These are phyloP conservation scores for Aquilaria agallochum DNA, from an alignment of 441 rosid genomes.

Conservation along the genomic window DNA sequence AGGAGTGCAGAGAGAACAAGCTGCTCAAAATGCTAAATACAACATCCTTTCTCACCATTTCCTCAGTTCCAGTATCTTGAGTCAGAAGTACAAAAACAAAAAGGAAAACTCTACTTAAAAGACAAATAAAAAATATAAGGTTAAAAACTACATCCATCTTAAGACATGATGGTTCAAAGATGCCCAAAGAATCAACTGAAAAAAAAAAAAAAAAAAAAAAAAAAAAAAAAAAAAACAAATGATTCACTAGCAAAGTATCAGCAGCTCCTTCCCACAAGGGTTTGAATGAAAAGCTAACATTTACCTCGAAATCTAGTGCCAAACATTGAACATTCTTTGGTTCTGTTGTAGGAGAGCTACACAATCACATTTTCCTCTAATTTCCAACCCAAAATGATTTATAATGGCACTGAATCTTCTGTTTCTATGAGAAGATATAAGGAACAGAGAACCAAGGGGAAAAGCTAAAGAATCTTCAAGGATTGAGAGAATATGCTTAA, in stretches of 20 bases:
- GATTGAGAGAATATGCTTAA: constrained; percentile 8
- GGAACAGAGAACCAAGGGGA: constrained; percentile 7
- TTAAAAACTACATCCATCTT: constrained; percentile 22
- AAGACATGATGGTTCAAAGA: constrained; percentile 29
- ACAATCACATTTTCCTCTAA: constrained; percentile 43
- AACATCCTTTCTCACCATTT: constrained; percentile 9
- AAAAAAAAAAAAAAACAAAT: constrained; percentile 11
- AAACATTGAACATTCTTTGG: constrained; percentile 43
- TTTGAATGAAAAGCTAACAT: constrained; percentile 27
- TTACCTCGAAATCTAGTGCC: constrained; percentile 39
- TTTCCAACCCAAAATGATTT: constrained; percentile 45
- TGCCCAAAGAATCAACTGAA: constrained; percentile 44
- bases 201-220: constrained; percentile 6
- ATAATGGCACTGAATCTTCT: constrained; percentile 43
- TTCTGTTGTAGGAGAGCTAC: constrained; percentile 52
- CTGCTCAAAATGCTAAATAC: neutral
- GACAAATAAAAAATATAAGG: neutral
- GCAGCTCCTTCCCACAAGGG: constrained; percentile 59
- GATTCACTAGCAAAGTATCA: constrained; percentile 39
- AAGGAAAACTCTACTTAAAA: constrained; percentile 16
- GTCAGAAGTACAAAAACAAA: constrained; percentile 17
- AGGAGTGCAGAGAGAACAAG: too few relatives aligned
- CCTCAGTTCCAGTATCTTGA: constrained; percentile 8
- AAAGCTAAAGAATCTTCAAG: constrained; percentile 13
- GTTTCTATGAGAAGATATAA: constrained; percentile 32